phyloP scores from a whole-genome alignment of 1,284 basidiomycete species.

The Puccinia novopanici region DNA sequence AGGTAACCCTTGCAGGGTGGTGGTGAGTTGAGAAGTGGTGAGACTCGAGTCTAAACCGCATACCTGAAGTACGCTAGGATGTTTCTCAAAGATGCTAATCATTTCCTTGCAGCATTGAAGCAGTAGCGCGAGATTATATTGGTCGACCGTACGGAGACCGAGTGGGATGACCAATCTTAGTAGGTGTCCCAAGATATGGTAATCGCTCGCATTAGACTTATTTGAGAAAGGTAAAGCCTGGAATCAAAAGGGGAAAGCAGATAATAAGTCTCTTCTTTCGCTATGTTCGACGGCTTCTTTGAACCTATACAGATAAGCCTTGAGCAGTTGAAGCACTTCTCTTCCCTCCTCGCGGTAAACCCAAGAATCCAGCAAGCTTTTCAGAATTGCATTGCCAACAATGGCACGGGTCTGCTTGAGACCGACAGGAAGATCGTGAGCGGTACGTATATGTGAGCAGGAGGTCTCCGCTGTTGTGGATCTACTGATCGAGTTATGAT shows the following conservation, averaged over 20 bases:
- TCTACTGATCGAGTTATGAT: no score
- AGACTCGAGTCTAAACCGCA: no score
- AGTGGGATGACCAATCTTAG: no score
- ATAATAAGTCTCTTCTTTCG: constrained; percentile 31
- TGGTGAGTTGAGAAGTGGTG: no score
- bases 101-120: constrained; percentile 45
- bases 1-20: no score
- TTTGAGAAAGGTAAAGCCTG: no score
- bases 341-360: constrained; percentile 46
- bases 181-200: no score
- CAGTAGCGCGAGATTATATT: constrained; percentile 41
- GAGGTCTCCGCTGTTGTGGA: not conserved
- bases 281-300: constrained; percentile 32
- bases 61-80: no score
- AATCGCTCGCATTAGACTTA: no score
- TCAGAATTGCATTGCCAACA: constrained; percentile 29
- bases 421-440: constrained; percentile 2
- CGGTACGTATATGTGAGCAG: not conserved
- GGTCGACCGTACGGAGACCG: constrained; percentile 44
- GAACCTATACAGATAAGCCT: constrained; percentile 40
- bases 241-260: constrained; percentile 1
- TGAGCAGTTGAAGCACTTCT: constrained; percentile 47
- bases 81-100: constrained; percentile 36
- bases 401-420: constrained; percentile 36
- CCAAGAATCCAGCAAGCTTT: constrained; percentile 38